Base-by-base conservation (phyloP, 805 yeast genomes). In the Kuraishia molischiana region DNA sequence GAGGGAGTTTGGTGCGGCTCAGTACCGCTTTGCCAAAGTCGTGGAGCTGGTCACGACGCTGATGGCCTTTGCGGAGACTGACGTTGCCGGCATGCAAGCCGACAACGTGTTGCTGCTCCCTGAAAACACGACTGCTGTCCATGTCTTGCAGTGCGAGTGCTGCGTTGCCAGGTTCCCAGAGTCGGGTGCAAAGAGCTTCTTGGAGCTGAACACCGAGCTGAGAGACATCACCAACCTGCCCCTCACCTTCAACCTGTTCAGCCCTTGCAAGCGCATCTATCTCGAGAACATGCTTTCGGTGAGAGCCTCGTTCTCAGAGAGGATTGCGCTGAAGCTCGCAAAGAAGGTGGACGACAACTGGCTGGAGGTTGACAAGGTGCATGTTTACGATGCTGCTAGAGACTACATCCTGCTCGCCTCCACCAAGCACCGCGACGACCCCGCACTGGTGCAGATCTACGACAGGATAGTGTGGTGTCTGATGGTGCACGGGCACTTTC, bases 401-500 rank as follows among this genome's bases (percentile, higher is more conserved):
- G 59, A 61, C 37, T 64, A 59, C 43, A 54, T 66, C 13, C 36
- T 62, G 13, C 67, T 69, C 2, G 34, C 56, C 3, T 44, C 60
- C 4, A 38, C 47, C 32, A 58, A 51, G 40, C 43, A 53, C 2
- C 39, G 44, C 1, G 74, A 67, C 40, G 73, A 71, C 46, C 62
- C 69, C 1, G 38, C 51, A 1, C 47, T 57, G 3, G 36, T 57
- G 3, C 31, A 38, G 2, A 45, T 68, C 4, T 59, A 63, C 35
- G 62, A 66, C 32, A 55, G 61, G 22, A 54, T 73, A 1, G 37
- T 69, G 1, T 62, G 67, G 58, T 69, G 69, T 0, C 41, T 71
- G 6, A 29, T 67, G 5, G 43, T 71, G 32, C 60, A 57, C 40
- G 77, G 77, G 13, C 71, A 68, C 1, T 48, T 63, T 20, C 69